These are phyloP conservation scores for Multifurca ochricompacta DNA, from an alignment of 768 basidiomycete genomes.

Conservation along the genomic window DNA sequence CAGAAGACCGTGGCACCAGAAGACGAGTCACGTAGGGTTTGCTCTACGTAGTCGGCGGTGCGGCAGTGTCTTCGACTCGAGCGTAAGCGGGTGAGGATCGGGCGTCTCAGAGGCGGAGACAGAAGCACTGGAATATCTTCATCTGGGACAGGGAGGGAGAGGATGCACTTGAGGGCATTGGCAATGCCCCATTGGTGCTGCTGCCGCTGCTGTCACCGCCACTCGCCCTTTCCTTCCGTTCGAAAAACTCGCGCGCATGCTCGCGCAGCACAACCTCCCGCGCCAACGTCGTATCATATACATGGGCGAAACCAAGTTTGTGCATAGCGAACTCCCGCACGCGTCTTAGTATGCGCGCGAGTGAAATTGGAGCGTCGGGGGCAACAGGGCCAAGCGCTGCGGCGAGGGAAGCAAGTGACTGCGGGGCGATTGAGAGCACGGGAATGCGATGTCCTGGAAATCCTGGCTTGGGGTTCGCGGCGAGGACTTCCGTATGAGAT, in stretches of 20 bases:
- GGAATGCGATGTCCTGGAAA: constrained; percentile 44
- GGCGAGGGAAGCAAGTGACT: constrained; percentile 75
- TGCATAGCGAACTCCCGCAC: constrained; percentile 61
- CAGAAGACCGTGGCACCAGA: constrained; percentile 68
- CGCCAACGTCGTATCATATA: constrained; percentile 94
- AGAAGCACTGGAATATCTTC: constrained; percentile 33
- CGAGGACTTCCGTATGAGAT: constrained; percentile 86
- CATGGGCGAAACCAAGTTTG: constrained; percentile 67
- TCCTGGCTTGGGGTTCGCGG: constrained; percentile 40
- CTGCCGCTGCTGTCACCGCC: constrained; percentile 23
- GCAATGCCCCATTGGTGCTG: constrained; percentile 38
- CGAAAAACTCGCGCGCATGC: constrained; percentile 71
- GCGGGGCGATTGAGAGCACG: constrained; percentile 84
- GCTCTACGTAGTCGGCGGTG: constrained; percentile 41
- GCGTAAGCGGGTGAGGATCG: constrained; percentile 29
- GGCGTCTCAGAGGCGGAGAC: neutral
- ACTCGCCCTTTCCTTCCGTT: constrained; percentile 35
- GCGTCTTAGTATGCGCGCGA: constrained; percentile 58
- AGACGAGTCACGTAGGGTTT: constrained; percentile 55
- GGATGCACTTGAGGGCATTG: constrained; percentile 87
- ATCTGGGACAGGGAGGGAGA: constrained; percentile 43
- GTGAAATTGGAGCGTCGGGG: constrained; percentile 33
- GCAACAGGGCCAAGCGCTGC: constrained; percentile 46
- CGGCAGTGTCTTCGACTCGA: constrained; percentile 11
- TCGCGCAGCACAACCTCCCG: constrained; percentile 80